Conservation (phyloP, 2,329 filamentous ascomycete species). For the Cladobotryum protrusum region DNA sequence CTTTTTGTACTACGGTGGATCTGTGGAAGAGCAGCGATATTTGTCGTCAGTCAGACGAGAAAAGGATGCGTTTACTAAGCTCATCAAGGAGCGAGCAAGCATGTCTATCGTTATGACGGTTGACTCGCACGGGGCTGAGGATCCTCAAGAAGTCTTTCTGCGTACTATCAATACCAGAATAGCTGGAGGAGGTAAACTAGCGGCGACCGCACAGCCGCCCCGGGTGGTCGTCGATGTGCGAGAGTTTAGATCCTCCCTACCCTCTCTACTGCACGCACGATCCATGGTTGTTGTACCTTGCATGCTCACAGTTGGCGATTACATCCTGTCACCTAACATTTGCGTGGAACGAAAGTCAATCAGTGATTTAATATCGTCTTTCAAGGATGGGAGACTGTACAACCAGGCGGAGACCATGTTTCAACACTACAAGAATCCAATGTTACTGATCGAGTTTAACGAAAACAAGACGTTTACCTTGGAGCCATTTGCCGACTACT, state of each 20-base stretch:
- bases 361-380: conserved; percentile 82
- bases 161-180: conserved; percentile 96
- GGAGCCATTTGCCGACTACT: conserved; percentile 67
- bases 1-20: conserved; percentile 93
- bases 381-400: conserved; percentile 86
- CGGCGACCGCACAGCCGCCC: conserved; percentile 78
- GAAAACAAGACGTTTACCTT: conserved; percentile 96
- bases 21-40: conserved; percentile 92
- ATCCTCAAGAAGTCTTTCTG: conserved; percentile 86
- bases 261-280: conserved; percentile 83
- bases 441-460: conserved; percentile 96
- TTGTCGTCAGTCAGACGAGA: conserved; percentile 84
- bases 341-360: conserved; percentile 94
- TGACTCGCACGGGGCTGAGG: conserved; percentile 62
- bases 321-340: conserved; percentile 84
- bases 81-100: conserved; percentile 88
- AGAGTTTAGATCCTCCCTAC: conserved; percentile 89
- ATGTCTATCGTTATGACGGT: conserved; percentile 86
- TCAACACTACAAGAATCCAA: conserved; percentile 79
- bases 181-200: conserved; percentile 80
- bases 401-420: conserved; percentile 93
- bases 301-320: conserved; percentile 94
- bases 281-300: conserved; percentile 87
- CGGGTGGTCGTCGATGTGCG: conserved; percentile 92
- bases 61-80: conserved; percentile 90